Conservation (phyloP, 345 rosid genomes). For the Populus deltoides region DNA sequence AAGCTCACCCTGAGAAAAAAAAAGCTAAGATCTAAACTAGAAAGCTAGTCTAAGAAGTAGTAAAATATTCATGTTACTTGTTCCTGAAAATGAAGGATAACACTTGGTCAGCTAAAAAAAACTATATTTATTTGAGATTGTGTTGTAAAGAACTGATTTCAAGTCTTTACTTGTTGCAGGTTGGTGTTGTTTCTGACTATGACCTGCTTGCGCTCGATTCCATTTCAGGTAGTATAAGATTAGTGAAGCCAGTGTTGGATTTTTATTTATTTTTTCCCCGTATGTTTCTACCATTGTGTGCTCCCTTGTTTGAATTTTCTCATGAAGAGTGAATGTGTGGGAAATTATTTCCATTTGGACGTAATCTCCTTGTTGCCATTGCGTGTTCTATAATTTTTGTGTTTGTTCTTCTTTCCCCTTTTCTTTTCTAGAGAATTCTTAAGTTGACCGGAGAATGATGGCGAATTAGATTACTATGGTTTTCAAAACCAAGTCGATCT, state of each 20-base stretch:
- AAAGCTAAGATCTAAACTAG: background rate
- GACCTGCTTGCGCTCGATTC: slow-evolving; percentile 83
- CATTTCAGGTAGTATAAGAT: slow-evolving; percentile 58
- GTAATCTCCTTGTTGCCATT: background rate
- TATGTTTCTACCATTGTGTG: background rate
- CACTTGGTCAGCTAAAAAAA: background rate
- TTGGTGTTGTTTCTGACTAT: slow-evolving; percentile 97
- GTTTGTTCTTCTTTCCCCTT: background rate
- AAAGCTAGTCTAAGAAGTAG: background rate
- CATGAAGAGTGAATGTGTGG: background rate
- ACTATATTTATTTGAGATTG: background rate
- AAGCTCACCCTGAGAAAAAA: background rate
- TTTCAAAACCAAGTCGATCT: background rate
- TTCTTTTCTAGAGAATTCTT: background rate
- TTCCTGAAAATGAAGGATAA: background rate
- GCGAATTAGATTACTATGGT: background rate
- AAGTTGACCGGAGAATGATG: background rate
- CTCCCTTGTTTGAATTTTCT: background rate
- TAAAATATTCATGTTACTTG: background rate
- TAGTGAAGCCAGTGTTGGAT: background rate
- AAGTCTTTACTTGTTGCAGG: slow-evolving; percentile 43
- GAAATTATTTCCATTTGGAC: background rate
- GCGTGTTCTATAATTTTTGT: background rate
- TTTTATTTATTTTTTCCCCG: background rate
- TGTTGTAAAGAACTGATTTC: slow-evolving; percentile 4